These are phyloP conservation scores for Adansonia gregorii DNA, from an alignment of 441 rosid genomes.

Conservation along the genomic window DNA sequence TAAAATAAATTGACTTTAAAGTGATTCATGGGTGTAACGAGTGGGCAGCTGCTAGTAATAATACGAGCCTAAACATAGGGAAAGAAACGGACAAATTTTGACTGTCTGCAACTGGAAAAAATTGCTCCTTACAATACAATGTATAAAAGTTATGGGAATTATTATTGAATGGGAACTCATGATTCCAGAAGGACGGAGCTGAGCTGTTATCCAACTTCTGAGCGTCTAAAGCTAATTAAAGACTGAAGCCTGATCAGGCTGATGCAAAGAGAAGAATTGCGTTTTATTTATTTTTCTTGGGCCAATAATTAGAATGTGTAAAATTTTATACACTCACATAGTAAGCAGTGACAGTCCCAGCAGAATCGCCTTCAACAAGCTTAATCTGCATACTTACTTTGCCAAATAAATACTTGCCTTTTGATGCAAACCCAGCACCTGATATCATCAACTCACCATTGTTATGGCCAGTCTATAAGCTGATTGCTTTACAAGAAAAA, in stretches of 20 bases:
- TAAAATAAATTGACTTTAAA: slow-evolving; percentile 12
- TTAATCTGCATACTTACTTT: slow-evolving; percentile 83
- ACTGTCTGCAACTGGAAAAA: not conserved
- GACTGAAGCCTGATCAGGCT: not conserved
- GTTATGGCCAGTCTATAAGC: not conserved
- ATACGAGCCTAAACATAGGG: not conserved
- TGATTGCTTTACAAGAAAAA: not conserved
- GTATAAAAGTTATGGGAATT: not conserved
- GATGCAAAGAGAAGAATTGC: not conserved
- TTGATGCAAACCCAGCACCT: slow-evolving; percentile 97
- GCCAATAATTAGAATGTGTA: not conserved
- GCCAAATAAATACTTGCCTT: slow-evolving; percentile 87
- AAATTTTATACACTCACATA: slow-evolving; percentile 55
- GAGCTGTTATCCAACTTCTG: slow-evolving; percentile 26
- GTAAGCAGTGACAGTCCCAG: slow-evolving; percentile 92
- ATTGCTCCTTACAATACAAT: slow-evolving; percentile 16
- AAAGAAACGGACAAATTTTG: slow-evolving; percentile 19
- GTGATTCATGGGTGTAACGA: slow-evolving; percentile 26
- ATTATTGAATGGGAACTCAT: slow-evolving; percentile 11
- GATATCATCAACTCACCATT: slow-evolving; percentile 27
- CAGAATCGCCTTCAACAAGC: slow-evolving; percentile 85
- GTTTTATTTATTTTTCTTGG: not conserved
- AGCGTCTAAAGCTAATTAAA: not conserved
- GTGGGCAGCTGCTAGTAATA: slow-evolving; percentile 16
- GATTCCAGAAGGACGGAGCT: slow-evolving; percentile 23